Base-by-base conservation (phyloP, 495 filamentous ascomycete species). In the Aspergillus heteromorphus region DNA sequence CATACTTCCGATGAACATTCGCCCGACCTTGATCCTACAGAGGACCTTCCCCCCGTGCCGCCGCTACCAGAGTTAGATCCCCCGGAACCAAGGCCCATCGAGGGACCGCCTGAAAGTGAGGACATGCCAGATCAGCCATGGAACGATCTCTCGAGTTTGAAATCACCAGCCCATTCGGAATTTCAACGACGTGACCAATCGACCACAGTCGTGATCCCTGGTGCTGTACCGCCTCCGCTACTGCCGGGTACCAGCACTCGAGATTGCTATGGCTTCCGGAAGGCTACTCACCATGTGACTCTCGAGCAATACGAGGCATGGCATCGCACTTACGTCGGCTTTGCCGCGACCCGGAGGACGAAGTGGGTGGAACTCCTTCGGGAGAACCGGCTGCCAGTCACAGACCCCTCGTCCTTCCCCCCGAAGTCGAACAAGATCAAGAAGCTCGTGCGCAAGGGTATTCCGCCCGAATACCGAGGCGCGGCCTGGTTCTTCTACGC, bases 401-500 rank as follows among this genome's bases (percentile, higher is more conserved):
- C 83, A n/a, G 70, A 82, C 14, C 91, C 93, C 2, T 79, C 79
- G 29, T 75, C 78, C 4, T 97, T 97, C 57, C 93, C 93, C 0
- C 80, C 86, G 0, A 87, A 83, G 51, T 90, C 85, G 13, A 75
- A 80, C 38, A 95, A 92, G 63, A 80, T 92, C 25, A 96, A 95
- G 71, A 80, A 91, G 11, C 96, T 89, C 63, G 81, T 96, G 25
- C 84, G 92, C 30, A 98, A 98, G 68, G 93, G 93, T n/a, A 91
- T 97, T 20, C 93, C 93, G 2, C 87, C 91, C 1, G 89, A 95
- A 53, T 91, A 89, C 82, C 81, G 93, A 61, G 93, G 93, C 10
- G 85, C 87, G 5, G 92, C 93, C 27, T 98, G 93, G 93, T 98
- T 96, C 62, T 97, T 85, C 70, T 98, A 97, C 67, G 91, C 91